Evolutionary conservation across 352 stramenopile species (phyloP).

Genomic region (Phytophthora pisi): DNA sequence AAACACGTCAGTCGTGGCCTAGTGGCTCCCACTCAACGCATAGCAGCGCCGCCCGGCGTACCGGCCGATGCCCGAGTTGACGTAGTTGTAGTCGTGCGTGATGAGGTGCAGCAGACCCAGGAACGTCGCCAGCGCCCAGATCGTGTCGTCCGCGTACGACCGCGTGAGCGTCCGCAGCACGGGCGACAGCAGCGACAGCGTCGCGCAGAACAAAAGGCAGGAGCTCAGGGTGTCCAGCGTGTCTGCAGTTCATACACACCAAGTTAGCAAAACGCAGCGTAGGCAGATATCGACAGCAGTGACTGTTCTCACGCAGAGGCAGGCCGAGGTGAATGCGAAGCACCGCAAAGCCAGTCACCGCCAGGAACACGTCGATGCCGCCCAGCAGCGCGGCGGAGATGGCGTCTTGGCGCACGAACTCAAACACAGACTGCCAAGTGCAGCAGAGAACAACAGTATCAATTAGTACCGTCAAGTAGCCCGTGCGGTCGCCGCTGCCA

Average conservation of each 20-base stretch:
- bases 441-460: background rate
- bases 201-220: slow-evolving; percentile 84
- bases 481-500: background rate
- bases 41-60: slow-evolving; percentile 22
- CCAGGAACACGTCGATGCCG: slow-evolving; percentile 60
- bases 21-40: background rate
- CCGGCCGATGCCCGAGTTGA: slow-evolving; percentile 81
- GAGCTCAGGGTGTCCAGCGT: slow-evolving; percentile 62
- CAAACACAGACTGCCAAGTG: slow-evolving; percentile 57
- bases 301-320: slow-evolving; percentile 39
- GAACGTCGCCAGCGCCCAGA: slow-evolving; percentile 82
- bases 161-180: slow-evolving; percentile 91
- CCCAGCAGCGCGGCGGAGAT: slow-evolving; percentile 66
- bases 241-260: slow-evolving; percentile 28
- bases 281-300: slow-evolving; percentile 3
- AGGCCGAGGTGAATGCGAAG: slow-evolving; percentile 51
- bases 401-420: slow-evolving; percentile 60
- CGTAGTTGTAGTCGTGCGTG: slow-evolving; percentile 91
- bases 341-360: slow-evolving; percentile 57
- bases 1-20: slow-evolving; percentile 6
- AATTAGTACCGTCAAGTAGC: background rate
- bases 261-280: background rate
- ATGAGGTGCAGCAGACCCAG: slow-evolving; percentile 88
- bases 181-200: slow-evolving; percentile 86
- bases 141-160: slow-evolving; percentile 93